Evolutionary conservation across 1,284 basidiomycete genomes (phyloP), one percentile per base, ranked within the genome.

Genomic region (Somion occarium): DNA sequence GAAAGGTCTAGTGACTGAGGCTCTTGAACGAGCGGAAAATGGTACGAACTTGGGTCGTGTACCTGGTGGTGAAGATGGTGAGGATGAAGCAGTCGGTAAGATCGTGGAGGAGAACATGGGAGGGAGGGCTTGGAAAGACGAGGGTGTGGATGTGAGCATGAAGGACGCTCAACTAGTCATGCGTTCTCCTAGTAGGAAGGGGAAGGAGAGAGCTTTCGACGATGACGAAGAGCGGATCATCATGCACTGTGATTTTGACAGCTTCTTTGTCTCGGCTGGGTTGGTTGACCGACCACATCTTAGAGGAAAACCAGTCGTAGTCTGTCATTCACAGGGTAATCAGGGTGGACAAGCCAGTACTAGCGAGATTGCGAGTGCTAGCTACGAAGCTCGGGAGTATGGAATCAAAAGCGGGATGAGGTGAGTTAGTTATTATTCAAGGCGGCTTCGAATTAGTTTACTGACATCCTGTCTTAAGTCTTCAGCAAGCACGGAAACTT

Each of bases 181-280:
- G 57, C 66, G 64, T 52, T 76, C 75, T 9, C 73, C 77, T 3
- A 67, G 70, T 22, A 78, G 76, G 60, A 59, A 60, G 27, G 70
- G 65, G 50, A 86, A 88, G 61, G 77, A 68, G 25, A 77, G 74
- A 52, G 78, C 69, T 39, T 70, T 65, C 46, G 69, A 68, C 7
- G 62, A 60, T 5, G 67, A 69, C 12, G 67, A 74, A 27, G 80
- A 86, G 44, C 76, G 80, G 12, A 80, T 91, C 15, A 88, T 96
- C 60, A 88, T 97, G 80, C 94, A 98, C 62, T 91, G 92, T 61
- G 94, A 98, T 67, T 98, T 99, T 62, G 96, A 99, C 65, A 93
- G 88, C 61, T 99, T 98, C 75, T 99, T 99, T 63, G 94, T 98
- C 11, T 85, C 90, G 1, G 93, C 87, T n/a, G 91, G 93, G 0